These are phyloP conservation scores for Paramecium biaurelia DNA, from an alignment of 73 alveolate genomes.

Conservation along the genomic window DNA sequence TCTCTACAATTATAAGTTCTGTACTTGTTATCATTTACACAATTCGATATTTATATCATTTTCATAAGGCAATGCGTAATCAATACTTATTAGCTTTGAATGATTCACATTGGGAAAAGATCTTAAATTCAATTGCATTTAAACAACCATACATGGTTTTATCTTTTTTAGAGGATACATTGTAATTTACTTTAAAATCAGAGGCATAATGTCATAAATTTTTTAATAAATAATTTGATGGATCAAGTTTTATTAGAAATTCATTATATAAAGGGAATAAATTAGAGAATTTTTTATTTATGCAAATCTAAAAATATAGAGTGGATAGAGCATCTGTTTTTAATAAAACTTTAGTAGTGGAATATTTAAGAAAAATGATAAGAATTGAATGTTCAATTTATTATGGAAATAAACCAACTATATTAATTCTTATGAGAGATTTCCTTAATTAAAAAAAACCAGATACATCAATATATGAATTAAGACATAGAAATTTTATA, in stretches of 20 bases:
- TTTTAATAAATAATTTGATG: background rate
- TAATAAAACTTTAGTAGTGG: background rate
- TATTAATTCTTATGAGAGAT: background rate
- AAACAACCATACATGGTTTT: background rate
- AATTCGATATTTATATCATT: background rate
- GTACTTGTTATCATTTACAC: background rate
- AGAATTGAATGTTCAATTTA: background rate
- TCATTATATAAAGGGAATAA: background rate
- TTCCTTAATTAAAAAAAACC: background rate
- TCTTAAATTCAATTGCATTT: background rate
- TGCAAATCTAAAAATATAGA: background rate
- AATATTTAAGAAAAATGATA: background rate
- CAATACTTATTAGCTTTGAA: background rate
- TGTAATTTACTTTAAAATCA: background rate
- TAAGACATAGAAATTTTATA: background rate
- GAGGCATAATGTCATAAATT: background rate
- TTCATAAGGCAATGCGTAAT: background rate
- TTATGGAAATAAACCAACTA: background rate
- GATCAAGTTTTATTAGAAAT: background rate
- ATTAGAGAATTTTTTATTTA: background rate
- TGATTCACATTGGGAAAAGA: background rate
- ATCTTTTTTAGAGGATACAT: background rate
- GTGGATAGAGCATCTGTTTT: conserved; percentile 1
- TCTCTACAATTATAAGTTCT: background rate
- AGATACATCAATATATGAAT: background rate